phyloP scores from a whole-genome alignment of 2,329 filamentous ascomycete species.

The Trichoderma lentiforme region DNA sequence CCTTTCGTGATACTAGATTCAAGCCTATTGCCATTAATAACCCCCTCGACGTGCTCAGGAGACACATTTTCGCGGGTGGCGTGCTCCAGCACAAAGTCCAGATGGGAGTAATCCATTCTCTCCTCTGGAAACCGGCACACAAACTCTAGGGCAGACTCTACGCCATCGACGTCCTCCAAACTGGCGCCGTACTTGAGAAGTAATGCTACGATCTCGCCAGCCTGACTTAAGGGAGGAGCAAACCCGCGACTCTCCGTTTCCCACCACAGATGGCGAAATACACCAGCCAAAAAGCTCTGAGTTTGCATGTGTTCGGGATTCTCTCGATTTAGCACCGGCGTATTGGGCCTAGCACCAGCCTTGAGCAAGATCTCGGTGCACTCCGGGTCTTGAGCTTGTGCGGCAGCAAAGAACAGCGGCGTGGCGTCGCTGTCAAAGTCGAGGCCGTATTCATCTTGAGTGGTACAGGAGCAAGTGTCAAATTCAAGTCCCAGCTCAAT shows the following conservation, averaged over 20 bases:
- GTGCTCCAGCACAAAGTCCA: not conserved
- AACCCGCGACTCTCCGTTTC: not conserved
- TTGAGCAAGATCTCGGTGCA: not conserved
- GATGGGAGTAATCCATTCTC: not conserved
- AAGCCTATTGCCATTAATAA: not conserved
- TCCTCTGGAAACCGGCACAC: not conserved
- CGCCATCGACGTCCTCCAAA: not conserved
- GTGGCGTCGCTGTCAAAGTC: not conserved
- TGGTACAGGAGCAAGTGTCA: not conserved
- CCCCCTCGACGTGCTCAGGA: not conserved
- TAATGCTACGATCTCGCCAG: not conserved
- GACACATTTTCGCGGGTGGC: not conserved
- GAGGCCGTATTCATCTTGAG: too few species aligned
- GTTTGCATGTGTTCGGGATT: not conserved
- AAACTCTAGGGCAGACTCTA: not conserved
- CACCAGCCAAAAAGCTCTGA: not conserved
- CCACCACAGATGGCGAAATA: not conserved
- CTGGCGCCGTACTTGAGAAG: not conserved
- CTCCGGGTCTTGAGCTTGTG: not conserved
- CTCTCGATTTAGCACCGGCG: not conserved
- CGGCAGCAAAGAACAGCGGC: not conserved
- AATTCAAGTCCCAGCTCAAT: not conserved
- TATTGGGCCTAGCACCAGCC: not conserved
- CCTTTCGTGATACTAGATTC: fast-evolving
- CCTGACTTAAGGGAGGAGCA: not conserved